Evolutionary conservation across 257 asterid species (phyloP), one percentile per base, ranked within the genome.

Genomic region (Solanum gracilifrons): DNA sequence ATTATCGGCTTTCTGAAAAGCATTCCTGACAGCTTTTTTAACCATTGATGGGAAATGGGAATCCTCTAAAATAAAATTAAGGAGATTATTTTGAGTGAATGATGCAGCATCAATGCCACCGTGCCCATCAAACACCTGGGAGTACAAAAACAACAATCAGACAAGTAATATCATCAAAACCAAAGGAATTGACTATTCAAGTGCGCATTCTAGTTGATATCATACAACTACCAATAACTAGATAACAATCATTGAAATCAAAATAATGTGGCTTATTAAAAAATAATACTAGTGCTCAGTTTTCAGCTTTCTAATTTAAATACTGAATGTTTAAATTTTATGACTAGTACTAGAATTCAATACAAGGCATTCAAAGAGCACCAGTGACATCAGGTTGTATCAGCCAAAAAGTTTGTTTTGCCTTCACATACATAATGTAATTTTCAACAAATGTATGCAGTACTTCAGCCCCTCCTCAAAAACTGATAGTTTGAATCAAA

Each of bases 51-150:
- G 98, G 46, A 95, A 95, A 91, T 92, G 92, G 75, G 92, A 89
- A 91, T 96, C 99, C 92, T 94, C 97, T 21, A 91, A 62, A 69
- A 94, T 94, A 73, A 92, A 93, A 25, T 91, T 88, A 77, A 95
- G 97, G 72, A 96, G 91, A 87, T 94, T 96, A 86, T 90, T 91
- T 84, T 90, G 93, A 46, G 96, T 92, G 92, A 96, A 95, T 83
- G 94, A 88, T 31, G 98, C 98, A 68, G 98, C 99, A 86, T 94
- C 99, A 62, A 87, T 90, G 35, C 98, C 99, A 18, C 96, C 95
- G 83, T 96, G 98, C 74, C 98, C 99, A 89, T 94, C 98, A 77
- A 96, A 96, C 82, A 95, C 99, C 98, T 96, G 93, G 85, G 90
- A 87, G 62, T 35, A 68, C 43, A 58, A 86, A 88, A 86, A 29